These are phyloP conservation scores for Aspergillus fijiensis DNA, from an alignment of 2,329 filamentous ascomycete genomes.

Conservation along the genomic window DNA sequence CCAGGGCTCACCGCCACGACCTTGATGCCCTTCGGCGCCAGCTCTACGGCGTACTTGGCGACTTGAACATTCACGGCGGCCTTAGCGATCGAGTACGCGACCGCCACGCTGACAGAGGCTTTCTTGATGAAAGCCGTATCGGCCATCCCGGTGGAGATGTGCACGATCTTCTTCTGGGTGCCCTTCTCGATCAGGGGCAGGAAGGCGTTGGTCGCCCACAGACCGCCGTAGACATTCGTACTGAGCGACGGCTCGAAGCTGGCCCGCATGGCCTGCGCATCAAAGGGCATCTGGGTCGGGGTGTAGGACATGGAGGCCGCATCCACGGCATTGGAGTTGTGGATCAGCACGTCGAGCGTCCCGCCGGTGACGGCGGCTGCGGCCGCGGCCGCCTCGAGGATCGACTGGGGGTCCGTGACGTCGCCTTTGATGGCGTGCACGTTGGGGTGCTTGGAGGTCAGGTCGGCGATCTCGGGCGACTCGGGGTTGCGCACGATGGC, in stretches of 20 bases:
- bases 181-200: slow-evolving; percentile 43
- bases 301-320: slow-evolving; percentile 10
- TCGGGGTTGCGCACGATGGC: slow-evolving; percentile 40
- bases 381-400: slow-evolving; percentile 36
- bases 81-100: slow-evolving; percentile 42
- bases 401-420: slow-evolving; percentile 30
- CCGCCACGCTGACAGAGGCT: slow-evolving; percentile 22
- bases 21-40: slow-evolving; percentile 32
- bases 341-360: slow-evolving; percentile 44
- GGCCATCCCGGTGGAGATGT: slow-evolving; percentile 40
- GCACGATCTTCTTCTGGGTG: slow-evolving; percentile 43
- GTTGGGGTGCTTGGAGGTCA: slow-evolving; percentile 6
- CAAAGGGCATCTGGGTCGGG: slow-evolving; percentile 20
- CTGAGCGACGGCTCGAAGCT: slow-evolving; percentile 25
- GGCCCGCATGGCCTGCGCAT: slow-evolving; percentile 10
- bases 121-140: slow-evolving; percentile 27
- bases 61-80: slow-evolving; percentile 43
- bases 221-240: slow-evolving; percentile 9
- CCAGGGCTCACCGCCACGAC: slow-evolving; percentile 37
- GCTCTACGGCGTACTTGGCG: slow-evolving; percentile 43
- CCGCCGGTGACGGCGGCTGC: slow-evolving; percentile 37
- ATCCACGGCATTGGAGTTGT: slow-evolving; percentile 39
- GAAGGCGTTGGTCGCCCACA: slow-evolving; percentile 37
- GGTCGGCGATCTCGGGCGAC: slow-evolving; percentile 17
- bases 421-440: slow-evolving; percentile 28